Conservation (phyloP, 441 rosid species). For the Gossypium laxum region DNA sequence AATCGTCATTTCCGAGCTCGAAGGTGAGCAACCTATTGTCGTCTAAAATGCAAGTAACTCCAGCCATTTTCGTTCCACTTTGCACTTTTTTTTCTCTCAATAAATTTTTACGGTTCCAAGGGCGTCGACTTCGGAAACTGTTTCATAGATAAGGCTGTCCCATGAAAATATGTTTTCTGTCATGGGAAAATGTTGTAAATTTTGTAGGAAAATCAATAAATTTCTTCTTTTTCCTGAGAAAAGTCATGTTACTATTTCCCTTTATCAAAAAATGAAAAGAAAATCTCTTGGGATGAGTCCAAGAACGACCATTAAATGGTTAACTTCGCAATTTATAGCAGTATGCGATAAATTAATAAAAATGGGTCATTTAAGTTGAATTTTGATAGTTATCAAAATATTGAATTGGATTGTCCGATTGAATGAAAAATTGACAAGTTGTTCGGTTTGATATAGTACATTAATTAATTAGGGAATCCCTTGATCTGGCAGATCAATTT, state of each 20-base stretch:
- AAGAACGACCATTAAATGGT: background rate
- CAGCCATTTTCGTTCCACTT: background rate
- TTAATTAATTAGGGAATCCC: no score
- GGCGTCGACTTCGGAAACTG: background rate
- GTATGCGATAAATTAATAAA: no score
- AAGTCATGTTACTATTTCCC: background rate
- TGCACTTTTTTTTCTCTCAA: background rate
- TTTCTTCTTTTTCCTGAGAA: background rate
- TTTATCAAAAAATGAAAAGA: background rate
- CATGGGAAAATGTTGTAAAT: slow-evolving; percentile 7
- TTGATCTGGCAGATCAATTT: no score
- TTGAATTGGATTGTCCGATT: no score
- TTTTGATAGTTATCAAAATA: no score
- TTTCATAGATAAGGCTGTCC: background rate
- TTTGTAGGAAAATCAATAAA: background rate
- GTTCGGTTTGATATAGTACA: no score
- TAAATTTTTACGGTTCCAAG: background rate
- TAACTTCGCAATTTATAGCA: no score
- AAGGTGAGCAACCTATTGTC: slow-evolving; percentile 59
- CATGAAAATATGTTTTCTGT: background rate
- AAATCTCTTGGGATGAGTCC: background rate
- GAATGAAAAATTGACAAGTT: no score
- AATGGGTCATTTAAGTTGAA: no score
- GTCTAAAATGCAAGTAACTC: slow-evolving; percentile 3
- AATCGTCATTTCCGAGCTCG: slow-evolving; percentile 87